phyloP scores from a whole-genome alignment of 2,329 filamentous ascomycete species.

The Aspergillus luchuensis region DNA sequence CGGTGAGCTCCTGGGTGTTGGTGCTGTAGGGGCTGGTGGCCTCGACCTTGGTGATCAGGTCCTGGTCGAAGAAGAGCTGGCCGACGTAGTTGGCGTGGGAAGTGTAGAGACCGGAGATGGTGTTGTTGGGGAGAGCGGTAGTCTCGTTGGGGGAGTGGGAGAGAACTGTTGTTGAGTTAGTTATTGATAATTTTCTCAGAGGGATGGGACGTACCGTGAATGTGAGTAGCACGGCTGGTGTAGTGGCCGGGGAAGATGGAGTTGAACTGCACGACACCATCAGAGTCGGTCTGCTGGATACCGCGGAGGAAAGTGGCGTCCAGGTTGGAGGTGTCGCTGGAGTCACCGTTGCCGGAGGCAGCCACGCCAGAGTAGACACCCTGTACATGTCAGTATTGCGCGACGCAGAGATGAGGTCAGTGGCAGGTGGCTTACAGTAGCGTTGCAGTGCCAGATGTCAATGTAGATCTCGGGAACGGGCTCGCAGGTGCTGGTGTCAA shows the following conservation, averaged over 20 bases:
- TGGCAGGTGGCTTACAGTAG: slow-evolving; percentile 29
- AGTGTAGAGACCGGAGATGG: slow-evolving; percentile 49
- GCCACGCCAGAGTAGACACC: slow-evolving; percentile 45
- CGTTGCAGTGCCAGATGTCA: slow-evolving; percentile 35
- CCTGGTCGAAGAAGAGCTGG: slow-evolving; percentile 66
- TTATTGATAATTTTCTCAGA: background rate
- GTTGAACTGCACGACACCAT: slow-evolving; percentile 48
- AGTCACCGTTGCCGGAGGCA: slow-evolving; percentile 41
- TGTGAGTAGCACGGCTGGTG: slow-evolving; percentile 40
- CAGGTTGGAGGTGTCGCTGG: slow-evolving; percentile 42
- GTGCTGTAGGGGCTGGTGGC: slow-evolving; percentile 48
- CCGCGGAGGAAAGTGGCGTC: slow-evolving; percentile 50
- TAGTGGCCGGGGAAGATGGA: slow-evolving; percentile 53
- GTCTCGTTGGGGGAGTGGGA: slow-evolving; percentile 35
- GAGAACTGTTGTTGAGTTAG: slow-evolving; percentile 27
- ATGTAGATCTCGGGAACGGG: slow-evolving; percentile 41
- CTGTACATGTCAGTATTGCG: slow-evolving; percentile 15
- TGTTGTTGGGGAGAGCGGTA: slow-evolving; percentile 50
- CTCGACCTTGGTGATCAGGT: slow-evolving; percentile 57
- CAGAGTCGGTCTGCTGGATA: slow-evolving; percentile 45
- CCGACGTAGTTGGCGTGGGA: slow-evolving; percentile 60
- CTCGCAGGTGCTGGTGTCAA: slow-evolving; percentile 46
- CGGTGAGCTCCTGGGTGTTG: slow-evolving; percentile 52
- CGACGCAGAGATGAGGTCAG: background rate
- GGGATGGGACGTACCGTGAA: slow-evolving; percentile 29